Base-by-base conservation (phyloP, 1,284 basidiomycete species). In the Meira nashicola region DNA sequence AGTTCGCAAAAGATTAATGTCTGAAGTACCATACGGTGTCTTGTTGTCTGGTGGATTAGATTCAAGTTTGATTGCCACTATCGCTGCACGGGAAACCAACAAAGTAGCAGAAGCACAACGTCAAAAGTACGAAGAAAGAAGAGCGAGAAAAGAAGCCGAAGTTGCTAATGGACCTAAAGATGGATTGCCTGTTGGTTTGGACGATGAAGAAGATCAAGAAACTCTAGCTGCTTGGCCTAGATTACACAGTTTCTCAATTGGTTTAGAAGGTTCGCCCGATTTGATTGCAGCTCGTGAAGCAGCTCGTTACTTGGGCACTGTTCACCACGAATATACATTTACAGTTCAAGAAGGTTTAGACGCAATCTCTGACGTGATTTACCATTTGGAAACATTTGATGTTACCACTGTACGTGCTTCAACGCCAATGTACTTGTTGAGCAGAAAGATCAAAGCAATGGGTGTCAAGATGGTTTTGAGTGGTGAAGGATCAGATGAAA, bases 381-480 rank as follows among this genome's bases (percentile, higher is more conserved):
- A 96, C 81, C 95, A 98, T 79, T 86, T 99, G 48, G 95, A 99
- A 83, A 98, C 95, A 1, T 98, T 92, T 81, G 95, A 99, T 78
- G 95, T 99, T 57, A 99, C 95, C 39, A 99, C 95, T 15, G 92
- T 97, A 55, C 89, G 95, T 59, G 95, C 95, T 4, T 93, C 90
- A 71, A 97, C 94, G 6, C 94, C 95, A 15, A 94, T 94, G 92
- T 94, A 94, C 79, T 86, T 99, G 39, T 86, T 98, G 61, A 92
- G 89, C 78, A 86, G 95, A 59, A 98, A 98, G 83, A 95, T 98
- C 83, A 99, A 98, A 82, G 94, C 95, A 2, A 98, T 93, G 89
- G 95, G 95, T 66, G 95, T 99, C 66, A 99, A 99, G 83, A 99
- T 99, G 95, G 95, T 99, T 2, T 84, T 99, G 41, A 92, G 89